Percentiles rank a stretch among this genome's conserved stretches.
Conservation (phyloP, 371 early-diverging fungal genomes). For the Lichtheimia hyalospora region DNA sequence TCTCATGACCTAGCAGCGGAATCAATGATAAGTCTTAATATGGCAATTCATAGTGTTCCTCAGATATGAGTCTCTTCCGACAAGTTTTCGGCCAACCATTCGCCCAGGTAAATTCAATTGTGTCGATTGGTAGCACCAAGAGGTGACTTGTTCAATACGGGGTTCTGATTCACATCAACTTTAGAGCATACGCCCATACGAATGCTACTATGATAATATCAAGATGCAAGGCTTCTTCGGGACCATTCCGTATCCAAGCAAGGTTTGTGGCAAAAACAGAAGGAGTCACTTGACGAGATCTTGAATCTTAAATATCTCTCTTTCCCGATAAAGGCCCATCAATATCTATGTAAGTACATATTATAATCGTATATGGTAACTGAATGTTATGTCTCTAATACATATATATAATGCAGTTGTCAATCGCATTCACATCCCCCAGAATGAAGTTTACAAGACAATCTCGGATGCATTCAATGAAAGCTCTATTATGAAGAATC, state of each 20-base stretch:
- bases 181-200: constrained; percentile 27
- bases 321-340: constrained; percentile 25
- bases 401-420: neutral
- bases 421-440: constrained; percentile 19
- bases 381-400: neutral
- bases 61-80: constrained; percentile 7
- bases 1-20: neutral
- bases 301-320: no score
- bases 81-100: constrained; percentile 14
- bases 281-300: no score
- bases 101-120: constrained; percentile 6
- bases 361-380: neutral
- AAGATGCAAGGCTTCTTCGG: constrained; percentile 44
- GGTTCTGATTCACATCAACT: neutral
- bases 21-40: neutral
- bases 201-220: constrained; percentile 21
- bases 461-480: constrained; percentile 40
- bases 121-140: neutral
- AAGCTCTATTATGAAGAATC: constrained; percentile 18
- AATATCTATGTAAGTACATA: constrained; percentile 42
- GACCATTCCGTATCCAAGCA: constrained; percentile 39
- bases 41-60: constrained; percentile 7
- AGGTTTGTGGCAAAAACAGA: constrained; percentile 25
- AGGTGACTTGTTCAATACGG: neutral
- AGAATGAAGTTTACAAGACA: constrained; percentile 34